Conservation (phyloP, 257 asterid species). For the Nicotiana sylvestris region DNA sequence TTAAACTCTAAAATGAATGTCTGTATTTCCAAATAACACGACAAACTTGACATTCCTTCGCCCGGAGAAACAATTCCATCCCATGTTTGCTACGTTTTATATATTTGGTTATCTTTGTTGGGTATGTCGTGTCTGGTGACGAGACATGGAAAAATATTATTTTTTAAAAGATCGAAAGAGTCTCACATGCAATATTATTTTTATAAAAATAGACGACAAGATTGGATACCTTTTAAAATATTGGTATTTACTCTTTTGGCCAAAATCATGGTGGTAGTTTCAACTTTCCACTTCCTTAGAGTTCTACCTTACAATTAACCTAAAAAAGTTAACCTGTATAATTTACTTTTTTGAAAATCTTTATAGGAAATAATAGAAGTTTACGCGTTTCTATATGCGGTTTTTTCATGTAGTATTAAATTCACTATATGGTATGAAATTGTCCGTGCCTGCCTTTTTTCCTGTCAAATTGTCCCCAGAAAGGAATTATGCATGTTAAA, state of each 20-base stretch:
- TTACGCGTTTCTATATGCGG: no score
- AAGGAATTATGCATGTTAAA: no score
- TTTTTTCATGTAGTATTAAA: no score
- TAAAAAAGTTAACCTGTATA: no score
- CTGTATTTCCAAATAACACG: background rate
- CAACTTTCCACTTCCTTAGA: background rate
- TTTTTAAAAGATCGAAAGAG: background rate
- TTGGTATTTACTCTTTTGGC: background rate
- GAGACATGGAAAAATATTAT: background rate
- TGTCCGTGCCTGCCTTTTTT: no score
- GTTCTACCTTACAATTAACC: no score
- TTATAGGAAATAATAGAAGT: no score
- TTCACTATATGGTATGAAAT: no score
- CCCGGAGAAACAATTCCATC: slow-evolving; percentile 8
- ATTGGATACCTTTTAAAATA: background rate
- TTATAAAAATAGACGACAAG: background rate
- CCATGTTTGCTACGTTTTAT: slow-evolving; percentile 9
- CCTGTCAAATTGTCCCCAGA: no score
- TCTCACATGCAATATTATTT: background rate
- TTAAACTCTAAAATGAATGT: background rate
- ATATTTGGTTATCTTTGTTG: slow-evolving; percentile 10
- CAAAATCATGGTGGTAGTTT: background rate
- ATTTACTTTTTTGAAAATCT: no score
- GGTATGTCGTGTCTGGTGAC: slow-evolving; percentile 5
- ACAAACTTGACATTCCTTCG: slow-evolving; percentile 13